These are phyloP conservation scores for Pleurotus eryngii DNA, from an alignment of 768 basidiomycete genomes.

Conservation along the genomic window DNA sequence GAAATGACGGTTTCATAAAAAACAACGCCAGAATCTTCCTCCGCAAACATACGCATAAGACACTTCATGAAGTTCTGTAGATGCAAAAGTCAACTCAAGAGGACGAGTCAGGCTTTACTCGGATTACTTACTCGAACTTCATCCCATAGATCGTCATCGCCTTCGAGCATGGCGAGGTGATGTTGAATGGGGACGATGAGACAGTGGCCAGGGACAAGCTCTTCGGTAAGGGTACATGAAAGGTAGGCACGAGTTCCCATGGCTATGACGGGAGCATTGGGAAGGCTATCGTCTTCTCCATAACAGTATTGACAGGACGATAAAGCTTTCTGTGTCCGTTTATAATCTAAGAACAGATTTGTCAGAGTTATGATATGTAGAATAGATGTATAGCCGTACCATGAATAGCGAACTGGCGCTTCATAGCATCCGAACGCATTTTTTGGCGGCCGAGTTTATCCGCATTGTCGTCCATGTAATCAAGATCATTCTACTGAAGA, in stretches of 20 bases:
- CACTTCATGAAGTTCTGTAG: conserved; percentile 81
- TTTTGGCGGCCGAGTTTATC: conserved; percentile 90
- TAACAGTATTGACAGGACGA: conserved; percentile 87
- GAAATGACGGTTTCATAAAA: conserved; percentile 94
- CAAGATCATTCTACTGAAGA: conserved; percentile 66
- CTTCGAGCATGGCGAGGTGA: conserved; percentile 85
- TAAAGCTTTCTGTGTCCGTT: conserved; percentile 87
- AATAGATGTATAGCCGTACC: conserved; percentile 40
- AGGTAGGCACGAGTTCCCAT: conserved; percentile 90
- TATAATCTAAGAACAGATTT: conserved; percentile 69
- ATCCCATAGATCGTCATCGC: conserved; percentile 98
- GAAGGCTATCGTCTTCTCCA: conserved; percentile 87
- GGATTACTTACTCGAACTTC: conserved; percentile 78
- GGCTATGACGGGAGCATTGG: conserved; percentile 84
- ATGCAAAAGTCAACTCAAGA: conserved; percentile 3
- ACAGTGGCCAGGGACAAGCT: conserved; percentile 90
- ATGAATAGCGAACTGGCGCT: conserved; percentile 93
- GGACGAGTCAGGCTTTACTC: neutral
- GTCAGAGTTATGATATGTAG: too few species aligned
- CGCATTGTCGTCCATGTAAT: conserved; percentile 97
- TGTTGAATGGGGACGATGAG: conserved; percentile 96
- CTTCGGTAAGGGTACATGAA: conserved; percentile 84
- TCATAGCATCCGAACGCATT: conserved; percentile 96
- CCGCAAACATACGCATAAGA: conserved; percentile 91
- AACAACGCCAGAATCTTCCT: conserved; percentile 89